Base-by-base conservation (phyloP, 768 basidiomycete genomes). In the Tricholoma furcatifolium region DNA sequence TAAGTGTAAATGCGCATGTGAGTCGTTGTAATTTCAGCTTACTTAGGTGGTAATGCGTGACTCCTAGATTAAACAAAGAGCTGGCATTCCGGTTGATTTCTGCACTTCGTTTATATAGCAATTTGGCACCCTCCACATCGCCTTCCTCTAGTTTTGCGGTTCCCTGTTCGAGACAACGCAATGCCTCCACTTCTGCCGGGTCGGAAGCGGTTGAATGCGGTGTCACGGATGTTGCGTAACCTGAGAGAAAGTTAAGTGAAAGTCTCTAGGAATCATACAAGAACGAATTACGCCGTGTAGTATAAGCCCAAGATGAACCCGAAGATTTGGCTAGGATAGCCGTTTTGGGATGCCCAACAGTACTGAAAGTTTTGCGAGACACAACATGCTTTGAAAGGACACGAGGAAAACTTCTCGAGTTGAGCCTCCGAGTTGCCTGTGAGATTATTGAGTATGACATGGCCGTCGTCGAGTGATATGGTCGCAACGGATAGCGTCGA, bases 1-100 rank as follows among this genome's bases (percentile, higher is more conserved):
- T 35, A 46, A 44, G 42, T 43, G 30, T 60, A 59, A 60, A 58
- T 44, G 42, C 40, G 44, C n/a, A 56, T 8, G 50, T 35, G 45
- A 21, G 31, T 50, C 54, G 60, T 54, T 39, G 42, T 32, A 32
- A n/a, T 21, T 21, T 12, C 43, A 42, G 76, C 84, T 53, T 65
- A 93, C 91, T 92, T 43, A 93, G 80, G 67, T 93, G 91, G 67
- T 93, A 93, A 63, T 91, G 85, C 4, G 92, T 91, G 27, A 93
- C 92, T 39, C 92, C 91, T 12, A 93, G 78, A 65, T 93, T 93
- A 70, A 93, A 93, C 35, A 93, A 77, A 11, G 88, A 85, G 66
- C 87, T 89, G 9, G 90, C 87, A 50, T 79, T 88, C 53, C 84
- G 81, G 65, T 87, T 85, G 51, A 93, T 89, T 62, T 91, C 84